phyloP scores from a whole-genome alignment of 805 yeast genomes.

The Pichia paraexigua region DNA sequence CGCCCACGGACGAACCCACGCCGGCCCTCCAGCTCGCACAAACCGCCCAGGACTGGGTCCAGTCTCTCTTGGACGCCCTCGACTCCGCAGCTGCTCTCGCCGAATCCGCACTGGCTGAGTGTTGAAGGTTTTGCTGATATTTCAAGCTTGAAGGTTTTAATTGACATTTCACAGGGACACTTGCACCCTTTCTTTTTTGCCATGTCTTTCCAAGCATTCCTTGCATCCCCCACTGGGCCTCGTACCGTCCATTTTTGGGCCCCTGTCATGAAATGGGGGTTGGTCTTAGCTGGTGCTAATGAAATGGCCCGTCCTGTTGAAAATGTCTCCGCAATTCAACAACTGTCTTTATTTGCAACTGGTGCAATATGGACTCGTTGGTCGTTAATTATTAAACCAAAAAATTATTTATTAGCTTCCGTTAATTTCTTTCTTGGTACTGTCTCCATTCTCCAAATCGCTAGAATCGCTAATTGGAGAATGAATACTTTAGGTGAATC shows the following conservation, averaged over 20 bases:
- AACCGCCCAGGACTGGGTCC: background rate
- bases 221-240: slow-evolving; percentile 91
- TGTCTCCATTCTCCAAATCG: slow-evolving; percentile 80
- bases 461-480: slow-evolving; percentile 66
- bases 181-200: background rate
- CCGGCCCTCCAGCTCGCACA: background rate
- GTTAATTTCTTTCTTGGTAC: slow-evolving; percentile 90
- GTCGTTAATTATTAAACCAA: slow-evolving; percentile 90
- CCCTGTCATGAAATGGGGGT: slow-evolving; percentile 69
- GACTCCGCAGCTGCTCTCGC: background rate
- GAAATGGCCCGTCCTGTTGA: slow-evolving; percentile 90
- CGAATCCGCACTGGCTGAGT: background rate
- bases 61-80: background rate
- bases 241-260: slow-evolving; percentile 97
- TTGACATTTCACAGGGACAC: no score
- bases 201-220: slow-evolving; percentile 49
- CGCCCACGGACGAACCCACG: background rate
- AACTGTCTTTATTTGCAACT: slow-evolving; percentile 77
- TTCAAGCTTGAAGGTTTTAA: no score
- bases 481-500: slow-evolving; percentile 49
- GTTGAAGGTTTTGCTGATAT: no score
- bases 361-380: slow-evolving; percentile 98
- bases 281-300: slow-evolving; percentile 85
- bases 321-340: slow-evolving; percentile 82
- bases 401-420: slow-evolving; percentile 78